These are phyloP conservation scores for Bipolaris oryzae DNA, from an alignment of 2,329 filamentous ascomycete species.

Conservation along the genomic window DNA sequence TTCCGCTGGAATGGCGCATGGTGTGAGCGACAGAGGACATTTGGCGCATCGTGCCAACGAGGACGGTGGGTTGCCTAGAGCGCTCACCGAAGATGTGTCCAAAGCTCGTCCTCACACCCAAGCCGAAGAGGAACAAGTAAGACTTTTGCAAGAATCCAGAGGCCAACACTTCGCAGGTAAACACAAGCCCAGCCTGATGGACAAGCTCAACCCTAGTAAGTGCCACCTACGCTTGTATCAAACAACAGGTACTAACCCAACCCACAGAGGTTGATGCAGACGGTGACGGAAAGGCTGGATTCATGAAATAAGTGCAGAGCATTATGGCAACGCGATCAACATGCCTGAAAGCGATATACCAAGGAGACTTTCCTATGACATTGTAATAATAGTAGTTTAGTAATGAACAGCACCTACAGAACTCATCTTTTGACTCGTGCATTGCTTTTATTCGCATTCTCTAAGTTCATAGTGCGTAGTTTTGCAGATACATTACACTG, in stretches of 20 bases:
- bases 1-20: conserved; percentile 6
- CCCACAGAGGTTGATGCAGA: conserved; percentile 53
- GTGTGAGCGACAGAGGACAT: conserved; percentile 7
- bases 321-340: conserved; percentile 17
- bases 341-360: conserved; percentile 13
- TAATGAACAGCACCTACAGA: conserved; percentile 5
- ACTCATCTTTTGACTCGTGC: neutral
- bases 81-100: conserved; percentile 18
- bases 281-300: conserved; percentile 62
- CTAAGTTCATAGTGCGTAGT: neutral
- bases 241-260: neutral
- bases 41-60: conserved; percentile 18
- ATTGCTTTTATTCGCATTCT: neutral
- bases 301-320: conserved; percentile 56
- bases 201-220: conserved; percentile 60
- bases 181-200: conserved; percentile 57
- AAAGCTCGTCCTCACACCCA: conserved; percentile 23
- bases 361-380: conserved; percentile 13
- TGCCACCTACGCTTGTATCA: neutral
- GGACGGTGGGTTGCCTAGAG: conserved; percentile 18
- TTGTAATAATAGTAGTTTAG: conserved; percentile 19
- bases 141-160: conserved; percentile 4
- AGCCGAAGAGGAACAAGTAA: conserved; percentile 19
- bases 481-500: neutral
- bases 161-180: conserved; percentile 22